Base-by-base conservation (phyloP, 2,329 filamentous ascomycete species). In the Claviceps pusilla region DNA sequence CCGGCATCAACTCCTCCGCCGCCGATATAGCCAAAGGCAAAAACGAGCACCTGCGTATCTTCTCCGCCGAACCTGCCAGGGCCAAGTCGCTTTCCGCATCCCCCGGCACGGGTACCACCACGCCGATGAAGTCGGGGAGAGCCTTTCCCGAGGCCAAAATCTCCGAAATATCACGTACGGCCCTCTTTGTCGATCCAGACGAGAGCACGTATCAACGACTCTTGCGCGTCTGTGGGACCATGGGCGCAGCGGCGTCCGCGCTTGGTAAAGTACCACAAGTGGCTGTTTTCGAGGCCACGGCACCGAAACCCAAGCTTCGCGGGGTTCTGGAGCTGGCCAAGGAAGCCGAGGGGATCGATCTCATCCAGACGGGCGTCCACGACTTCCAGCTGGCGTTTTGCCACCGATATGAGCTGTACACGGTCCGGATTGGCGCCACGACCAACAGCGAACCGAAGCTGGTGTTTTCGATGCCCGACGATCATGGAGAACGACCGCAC, bases 21-120 rank as follows among this genome's bases (percentile, higher is more conserved):
- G 77, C 76, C 6, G 83, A 89, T 55, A 77, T 90, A 59, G 76
- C 82, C 61, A 82, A 83, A 59, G 87, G 86, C 59, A 85, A 80
- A 65, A 96, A 96, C 66, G 77, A 87, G 64, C 90, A 96, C 70
- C 81, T 97, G 59, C 81, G 89, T 59, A 78, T 87, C 10, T 86
- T 95, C 63, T 75, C 78, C 58, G 76, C 93, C 58, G 68, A 74
- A 53, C 59, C 67, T 60, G 58, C 64, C 62, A 11, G 41, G 39
- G 54, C 56, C 28, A 70, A 69, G 55, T 54, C 65, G 56, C 60
- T 66, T 52, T 53, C 64, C 59, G 62, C 64, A 3, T 58, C 63
- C 47, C 5, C 35, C 51, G 61, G 60, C 43, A 63, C 24, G 24
- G 24, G 24, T 2, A 24, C 24, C 24, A 3, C 64, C 12, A n/a